Conservation (phyloP, 202 grass and related monocot species). For the Panicum hallii region DNA sequence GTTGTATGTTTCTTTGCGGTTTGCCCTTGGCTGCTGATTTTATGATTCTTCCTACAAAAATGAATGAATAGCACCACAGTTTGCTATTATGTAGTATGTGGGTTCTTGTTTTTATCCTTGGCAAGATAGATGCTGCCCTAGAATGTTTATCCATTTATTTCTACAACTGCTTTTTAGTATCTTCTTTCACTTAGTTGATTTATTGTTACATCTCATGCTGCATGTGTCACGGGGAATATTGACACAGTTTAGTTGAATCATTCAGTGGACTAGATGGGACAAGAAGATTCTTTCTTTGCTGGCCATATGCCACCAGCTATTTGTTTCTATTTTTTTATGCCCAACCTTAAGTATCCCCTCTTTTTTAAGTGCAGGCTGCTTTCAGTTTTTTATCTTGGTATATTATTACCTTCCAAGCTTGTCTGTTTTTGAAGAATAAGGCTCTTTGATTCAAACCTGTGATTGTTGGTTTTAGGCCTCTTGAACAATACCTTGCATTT, state of each 20-base stretch:
- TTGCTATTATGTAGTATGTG: not conserved
- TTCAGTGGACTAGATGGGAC: slow-evolving; percentile 29
- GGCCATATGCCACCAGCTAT: slow-evolving; percentile 46
- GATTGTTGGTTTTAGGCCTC: not conserved
- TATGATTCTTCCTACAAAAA: not conserved
- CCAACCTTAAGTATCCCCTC: slow-evolving; percentile 8
- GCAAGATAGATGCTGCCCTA: not conserved
- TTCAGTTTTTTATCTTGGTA: slow-evolving; percentile 18
- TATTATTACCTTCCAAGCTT: slow-evolving; percentile 17
- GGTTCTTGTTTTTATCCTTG: not conserved
- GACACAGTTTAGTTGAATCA: slow-evolving; percentile 28
- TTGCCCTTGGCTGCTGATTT: not conserved
- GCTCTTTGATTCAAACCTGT: not conserved
- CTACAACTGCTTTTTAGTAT: slow-evolving; percentile 2
- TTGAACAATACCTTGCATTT: not conserved
- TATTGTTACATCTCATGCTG: not conserved
- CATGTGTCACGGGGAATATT: not conserved
- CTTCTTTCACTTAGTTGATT: not conserved
- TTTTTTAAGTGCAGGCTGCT: slow-evolving; percentile 24
- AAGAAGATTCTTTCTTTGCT: slow-evolving; percentile 54
- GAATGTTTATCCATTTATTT: not conserved
- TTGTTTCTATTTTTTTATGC: slow-evolving; percentile 39
- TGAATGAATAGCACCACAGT: not conserved
- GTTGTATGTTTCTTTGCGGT: not conserved
- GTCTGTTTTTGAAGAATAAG: slow-evolving; percentile 28